phyloP scores from a whole-genome alignment of 1,284 basidiomycete genomes.

The Mycena citricolor region DNA sequence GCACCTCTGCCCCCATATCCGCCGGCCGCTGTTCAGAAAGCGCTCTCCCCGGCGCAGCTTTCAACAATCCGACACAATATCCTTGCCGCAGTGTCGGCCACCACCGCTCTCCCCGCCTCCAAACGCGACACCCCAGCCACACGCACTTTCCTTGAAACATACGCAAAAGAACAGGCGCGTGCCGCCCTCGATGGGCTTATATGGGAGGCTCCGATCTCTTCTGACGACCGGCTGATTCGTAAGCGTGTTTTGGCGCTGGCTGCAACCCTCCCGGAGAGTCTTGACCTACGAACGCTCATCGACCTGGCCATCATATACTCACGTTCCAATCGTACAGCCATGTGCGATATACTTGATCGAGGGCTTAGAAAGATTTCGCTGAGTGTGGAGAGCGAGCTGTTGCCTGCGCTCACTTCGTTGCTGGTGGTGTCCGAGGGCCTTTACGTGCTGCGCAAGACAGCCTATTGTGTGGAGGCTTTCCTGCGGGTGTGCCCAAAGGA shows the following conservation, averaged over 20 bases:
- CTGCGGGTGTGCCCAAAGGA: constrained; percentile 49
- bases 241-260: constrained; percentile 56
- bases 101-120: constrained; percentile 45
- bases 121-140: constrained; percentile 47
- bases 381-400: constrained; percentile 42
- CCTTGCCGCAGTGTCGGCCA: constrained; percentile 43
- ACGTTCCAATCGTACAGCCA: constrained; percentile 40
- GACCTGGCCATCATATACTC: constrained; percentile 64
- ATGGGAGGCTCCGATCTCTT: constrained; percentile 44
- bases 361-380: constrained; percentile 36
- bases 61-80: constrained; percentile 49
- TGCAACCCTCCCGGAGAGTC: constrained; percentile 46
- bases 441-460: constrained; percentile 62
- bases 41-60: constrained; percentile 53
- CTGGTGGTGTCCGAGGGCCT: constrained; percentile 51
- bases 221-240: constrained; percentile 47
- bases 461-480: constrained; percentile 56
- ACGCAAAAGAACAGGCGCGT: constrained; percentile 53
- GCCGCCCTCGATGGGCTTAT: constrained; percentile 53
- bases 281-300: constrained; percentile 55
- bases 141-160: constrained; percentile 53
- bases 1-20: constrained; percentile 52
- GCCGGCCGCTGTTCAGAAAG: constrained; percentile 45
- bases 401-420: constrained; percentile 55
- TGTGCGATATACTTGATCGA: constrained; percentile 44